Evolutionary conservation across 768 basidiomycete species (phyloP).

Genomic region (Imleria badia): DNA sequence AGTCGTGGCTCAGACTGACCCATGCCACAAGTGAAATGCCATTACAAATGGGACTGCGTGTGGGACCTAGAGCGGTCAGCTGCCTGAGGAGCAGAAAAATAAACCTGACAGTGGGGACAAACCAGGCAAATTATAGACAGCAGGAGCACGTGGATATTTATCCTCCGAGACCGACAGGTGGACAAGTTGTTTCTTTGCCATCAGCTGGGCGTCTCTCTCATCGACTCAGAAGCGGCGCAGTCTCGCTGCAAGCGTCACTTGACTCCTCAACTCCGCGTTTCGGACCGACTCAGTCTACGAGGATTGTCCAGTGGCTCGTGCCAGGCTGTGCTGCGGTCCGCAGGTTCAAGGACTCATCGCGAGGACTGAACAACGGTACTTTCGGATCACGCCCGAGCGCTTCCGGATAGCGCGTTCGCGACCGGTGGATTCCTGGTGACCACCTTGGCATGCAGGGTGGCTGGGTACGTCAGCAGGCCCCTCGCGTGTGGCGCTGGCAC

Average conservation of each 20-base stretch:
- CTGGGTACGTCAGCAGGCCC: background rate
- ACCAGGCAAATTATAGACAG: background rate
- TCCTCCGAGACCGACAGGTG: too few relatives aligned
- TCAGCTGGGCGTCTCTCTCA: background rate
- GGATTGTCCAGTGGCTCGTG: background rate
- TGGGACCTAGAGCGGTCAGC: background rate
- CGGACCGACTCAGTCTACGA: background rate
- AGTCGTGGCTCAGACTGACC: background rate
- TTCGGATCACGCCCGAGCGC: background rate
- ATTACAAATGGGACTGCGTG: background rate
- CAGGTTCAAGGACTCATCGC: too few relatives aligned
- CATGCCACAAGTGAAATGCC: background rate
- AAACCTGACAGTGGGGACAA: background rate
- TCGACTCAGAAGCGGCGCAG: too few relatives aligned
- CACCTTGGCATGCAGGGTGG: too few relatives aligned
- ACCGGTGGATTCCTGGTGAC: background rate
- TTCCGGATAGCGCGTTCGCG: too few relatives aligned
- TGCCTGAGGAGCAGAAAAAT: background rate
- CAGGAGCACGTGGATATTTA: too few relatives aligned
- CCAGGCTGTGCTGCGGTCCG: background rate
- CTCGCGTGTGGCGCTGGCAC: background rate
- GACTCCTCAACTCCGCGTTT: background rate
- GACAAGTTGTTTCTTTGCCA: background rate
- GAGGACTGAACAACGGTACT: background rate
- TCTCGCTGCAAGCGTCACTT: background rate